These are phyloP conservation scores for Bruguiera parviflora DNA, from an alignment of 345 rosid species.

Conservation along the genomic window DNA sequence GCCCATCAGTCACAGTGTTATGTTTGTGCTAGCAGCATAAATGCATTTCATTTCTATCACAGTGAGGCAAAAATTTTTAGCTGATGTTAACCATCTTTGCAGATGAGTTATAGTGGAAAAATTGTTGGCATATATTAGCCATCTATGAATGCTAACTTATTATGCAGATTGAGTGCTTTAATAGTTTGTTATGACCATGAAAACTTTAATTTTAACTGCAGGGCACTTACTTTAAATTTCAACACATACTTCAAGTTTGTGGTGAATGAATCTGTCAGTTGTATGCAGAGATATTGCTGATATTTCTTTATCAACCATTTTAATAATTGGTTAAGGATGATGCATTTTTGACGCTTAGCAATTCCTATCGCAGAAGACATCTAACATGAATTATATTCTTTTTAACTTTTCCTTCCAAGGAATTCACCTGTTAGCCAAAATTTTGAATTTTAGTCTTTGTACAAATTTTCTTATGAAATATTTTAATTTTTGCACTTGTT, in stretches of 20 bases:
- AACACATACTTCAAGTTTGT: slow-evolving; percentile 37
- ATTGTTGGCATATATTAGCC: too few relatives aligned
- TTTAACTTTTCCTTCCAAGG: not conserved
- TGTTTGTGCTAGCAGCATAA: too few relatives aligned
- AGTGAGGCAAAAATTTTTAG: too few relatives aligned
- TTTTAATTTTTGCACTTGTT: too few relatives aligned
- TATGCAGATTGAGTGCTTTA: too few relatives aligned
- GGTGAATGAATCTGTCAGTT: slow-evolving; percentile 97
- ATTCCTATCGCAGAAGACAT: not conserved
- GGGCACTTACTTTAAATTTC: not conserved
- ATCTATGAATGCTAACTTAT: too few relatives aligned
- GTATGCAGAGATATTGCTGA: slow-evolving; percentile 80
- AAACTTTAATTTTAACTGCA: not conserved
- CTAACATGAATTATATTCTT: not conserved
- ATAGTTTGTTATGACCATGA: too few relatives aligned
- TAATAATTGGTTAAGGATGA: slow-evolving; percentile 84
- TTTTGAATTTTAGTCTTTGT: not conserved
- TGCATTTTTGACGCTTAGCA: not conserved
- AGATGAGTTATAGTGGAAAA: too few relatives aligned
- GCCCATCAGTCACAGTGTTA: too few relatives aligned
- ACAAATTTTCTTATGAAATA: too few relatives aligned
- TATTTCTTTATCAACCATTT: slow-evolving; percentile 77
- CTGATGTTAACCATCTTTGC: too few relatives aligned
- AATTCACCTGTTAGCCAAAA: not conserved
- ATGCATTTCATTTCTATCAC: too few relatives aligned